Evolutionary conservation across 1,139 yeast species (phyloP).

Genomic region (Yamadazyma pseudoaaseri): DNA sequence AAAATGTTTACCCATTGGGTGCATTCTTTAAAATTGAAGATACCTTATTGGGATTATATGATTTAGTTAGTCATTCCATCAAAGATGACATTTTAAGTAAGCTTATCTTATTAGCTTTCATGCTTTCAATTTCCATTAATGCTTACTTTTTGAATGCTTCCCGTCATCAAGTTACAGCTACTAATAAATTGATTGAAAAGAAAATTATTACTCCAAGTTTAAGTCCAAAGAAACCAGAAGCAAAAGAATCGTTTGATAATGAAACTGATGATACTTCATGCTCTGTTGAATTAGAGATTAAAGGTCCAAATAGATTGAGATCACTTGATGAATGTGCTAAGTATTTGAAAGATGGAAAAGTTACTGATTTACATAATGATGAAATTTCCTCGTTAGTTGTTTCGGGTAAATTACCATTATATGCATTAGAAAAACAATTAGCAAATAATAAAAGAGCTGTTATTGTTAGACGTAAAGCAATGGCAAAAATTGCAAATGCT

Average conservation of each 20-base stretch:
- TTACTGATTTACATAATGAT: conserved; percentile 62
- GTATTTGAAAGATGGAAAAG: conserved; percentile 68
- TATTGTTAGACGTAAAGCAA: conserved; percentile 84
- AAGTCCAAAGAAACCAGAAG: conserved; percentile 9
- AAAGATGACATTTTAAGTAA: conserved; percentile 82
- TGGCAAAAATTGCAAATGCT: conserved; percentile 78
- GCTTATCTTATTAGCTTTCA: conserved; percentile 68
- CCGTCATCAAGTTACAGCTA: conserved; percentile 52
- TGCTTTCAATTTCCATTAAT: conserved; percentile 76
- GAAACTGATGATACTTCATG: conserved; percentile 13
- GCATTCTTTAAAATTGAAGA: conserved; percentile 68
- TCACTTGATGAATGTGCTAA: conserved; percentile 65
- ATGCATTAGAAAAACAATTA: conserved; percentile 90
- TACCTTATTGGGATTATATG: conserved; percentile 49
- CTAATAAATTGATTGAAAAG: conserved; percentile 42
- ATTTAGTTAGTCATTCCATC: conserved; percentile 66
- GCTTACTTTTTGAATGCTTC: conserved; percentile 80
- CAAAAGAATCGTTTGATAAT: conserved; percentile 6
- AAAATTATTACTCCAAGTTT: conserved; percentile 32
- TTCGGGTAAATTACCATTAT: conserved; percentile 80
- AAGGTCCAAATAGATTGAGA: conserved; percentile 20
- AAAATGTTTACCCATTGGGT: conserved; percentile 69
- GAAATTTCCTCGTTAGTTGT: conserved; percentile 74
- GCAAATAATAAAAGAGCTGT: conserved; percentile 91
- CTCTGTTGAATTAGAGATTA: conserved; percentile 21